Base-by-base conservation (phyloP, 1,284 basidiomycete species). In the Phellinidium pouzarii region DNA sequence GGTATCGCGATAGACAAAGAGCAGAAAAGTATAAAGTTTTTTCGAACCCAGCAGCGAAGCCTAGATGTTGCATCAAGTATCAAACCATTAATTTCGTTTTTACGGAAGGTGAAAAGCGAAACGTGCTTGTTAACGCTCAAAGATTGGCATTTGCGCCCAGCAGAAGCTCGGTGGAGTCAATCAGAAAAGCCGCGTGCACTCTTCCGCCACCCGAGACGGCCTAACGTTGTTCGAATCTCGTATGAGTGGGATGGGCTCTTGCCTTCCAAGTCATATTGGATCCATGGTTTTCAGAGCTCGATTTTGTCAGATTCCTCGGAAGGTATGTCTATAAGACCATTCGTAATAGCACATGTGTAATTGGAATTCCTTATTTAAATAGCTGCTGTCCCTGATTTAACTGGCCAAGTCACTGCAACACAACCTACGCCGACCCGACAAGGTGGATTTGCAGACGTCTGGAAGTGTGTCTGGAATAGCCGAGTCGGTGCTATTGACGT, bases 361-460 rank as follows among this genome's bases (percentile, higher is more conserved):
- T 7, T 34, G 5, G 9, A 34, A 11, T 11, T 14, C 2, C 9
- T 25, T 14, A 14, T 14, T 11, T 22, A 20, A 14, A 23, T 43
- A 12, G 25, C 5, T 20, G 27, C 8, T 14, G 36, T 65, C 41
- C 58, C 65, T 11, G 66, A 73, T 58, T 60, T 75, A 12, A 72
- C 70, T 25, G 69, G 68, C 5, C 55, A 66, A 11, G 59, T 75
- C 22, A 52, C 42, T 19, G 62, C 62, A 40, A 59, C 66, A 29
- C 68, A 65, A 4, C 56, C 60, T 29, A 71, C 66, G 56, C 63
- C 73, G 1, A 64, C 65, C 37, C 70, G 69, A 0, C 66, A 71
- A 57, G 72, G 73, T 12, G 73, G 72, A 7, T 74, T 71, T 60
- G 68, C 71, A 5, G 73, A 75, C 58, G 68, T 74, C 14, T 75